Conservation (phyloP, 2,329 filamentous ascomycete species). For the Metarhizium album region DNA sequence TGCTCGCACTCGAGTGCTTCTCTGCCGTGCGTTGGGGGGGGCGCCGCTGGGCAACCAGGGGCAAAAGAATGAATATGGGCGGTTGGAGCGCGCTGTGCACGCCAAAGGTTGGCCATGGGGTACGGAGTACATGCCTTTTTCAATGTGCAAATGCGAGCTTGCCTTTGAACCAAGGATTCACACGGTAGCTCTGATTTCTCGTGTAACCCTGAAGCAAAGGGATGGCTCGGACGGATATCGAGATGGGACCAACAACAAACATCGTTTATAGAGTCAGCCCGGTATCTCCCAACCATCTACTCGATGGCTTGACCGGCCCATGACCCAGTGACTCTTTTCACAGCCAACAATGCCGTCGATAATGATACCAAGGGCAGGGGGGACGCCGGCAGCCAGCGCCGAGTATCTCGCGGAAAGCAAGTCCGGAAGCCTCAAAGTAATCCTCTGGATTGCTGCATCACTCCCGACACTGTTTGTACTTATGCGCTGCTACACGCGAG, state of each 20-base stretch:
- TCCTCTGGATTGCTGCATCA: constrained; percentile 1
- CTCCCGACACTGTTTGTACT: neutral
- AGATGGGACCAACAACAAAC: too few relatives aligned
- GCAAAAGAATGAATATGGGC: neutral
- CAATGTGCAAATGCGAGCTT: too few relatives aligned
- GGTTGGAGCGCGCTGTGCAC: neutral
- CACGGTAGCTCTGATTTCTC: too few relatives aligned
- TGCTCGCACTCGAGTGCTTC: neutral
- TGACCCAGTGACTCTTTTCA: neutral
- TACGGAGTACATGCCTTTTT: too few relatives aligned
- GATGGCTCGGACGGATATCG: too few relatives aligned
- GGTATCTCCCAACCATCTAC: neutral
- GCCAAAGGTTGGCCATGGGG: too few relatives aligned
- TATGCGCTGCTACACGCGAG: constrained; percentile 6
- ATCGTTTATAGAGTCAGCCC: neutral
- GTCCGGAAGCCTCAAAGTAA: constrained; percentile 1
- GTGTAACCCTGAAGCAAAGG: too few relatives aligned
- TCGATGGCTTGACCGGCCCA: neutral
- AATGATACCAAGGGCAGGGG: neutral
- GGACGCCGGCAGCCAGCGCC: neutral
- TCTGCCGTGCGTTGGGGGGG: neutral
- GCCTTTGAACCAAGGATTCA: too few relatives aligned
- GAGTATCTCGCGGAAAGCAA: constrained; percentile 21
- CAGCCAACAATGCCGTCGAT: neutral
- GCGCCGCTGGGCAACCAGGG: neutral